A percentile compares a stretch with the other conserved stretches of the same genome.
Evolutionary conservation across 495 filamentous ascomycete genomes (phyloP).

Genomic region (Aspergillus coremiiformis): DNA sequence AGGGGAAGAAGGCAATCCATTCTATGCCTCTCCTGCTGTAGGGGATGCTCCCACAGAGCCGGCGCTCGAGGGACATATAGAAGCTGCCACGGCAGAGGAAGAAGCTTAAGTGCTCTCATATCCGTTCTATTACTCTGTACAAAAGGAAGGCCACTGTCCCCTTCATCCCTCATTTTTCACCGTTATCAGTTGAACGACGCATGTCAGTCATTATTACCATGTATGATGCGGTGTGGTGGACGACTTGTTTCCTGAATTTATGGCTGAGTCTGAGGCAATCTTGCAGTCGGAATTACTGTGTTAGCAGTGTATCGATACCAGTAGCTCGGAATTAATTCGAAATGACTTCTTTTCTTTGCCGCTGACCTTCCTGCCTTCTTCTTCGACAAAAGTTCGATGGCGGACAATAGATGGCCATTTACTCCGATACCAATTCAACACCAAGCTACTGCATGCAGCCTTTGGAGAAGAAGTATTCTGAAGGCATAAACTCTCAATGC

Average conservation of each 20-base stretch:
- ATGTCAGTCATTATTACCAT: conserved; percentile 4
- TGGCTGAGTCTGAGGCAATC: conserved; percentile 11
- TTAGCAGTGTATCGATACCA: conserved; percentile 10
- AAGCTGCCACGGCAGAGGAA: conserved; percentile 30
- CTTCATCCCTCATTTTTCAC: not conserved
- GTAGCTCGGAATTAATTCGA: not conserved
- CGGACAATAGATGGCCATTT: not conserved
- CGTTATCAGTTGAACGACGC: not conserved
- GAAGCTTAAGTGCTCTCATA: conserved; percentile 23
- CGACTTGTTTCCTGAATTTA: conserved; percentile 5
- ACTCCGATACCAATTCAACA: not conserved
- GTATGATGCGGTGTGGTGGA: conserved; percentile 10
- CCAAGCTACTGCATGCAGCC: too few relatives aligned
- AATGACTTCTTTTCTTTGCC: not conserved
- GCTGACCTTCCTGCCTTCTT: not conserved
- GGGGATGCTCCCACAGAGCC: conserved; percentile 18
- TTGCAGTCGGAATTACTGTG: conserved; percentile 7
- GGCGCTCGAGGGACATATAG: conserved; percentile 18
- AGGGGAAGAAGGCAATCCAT: conserved; percentile 77
- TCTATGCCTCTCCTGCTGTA: conserved; percentile 54
- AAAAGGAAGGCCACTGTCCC: conserved; percentile 7
- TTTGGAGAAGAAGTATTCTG: not conserved
- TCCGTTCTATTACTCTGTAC: conserved; percentile 6
- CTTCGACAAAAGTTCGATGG: not conserved
- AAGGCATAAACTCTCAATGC: conserved; percentile 1